Conservation (phyloP, 768 basidiomycete species). For the Lyophyllum atratum region DNA sequence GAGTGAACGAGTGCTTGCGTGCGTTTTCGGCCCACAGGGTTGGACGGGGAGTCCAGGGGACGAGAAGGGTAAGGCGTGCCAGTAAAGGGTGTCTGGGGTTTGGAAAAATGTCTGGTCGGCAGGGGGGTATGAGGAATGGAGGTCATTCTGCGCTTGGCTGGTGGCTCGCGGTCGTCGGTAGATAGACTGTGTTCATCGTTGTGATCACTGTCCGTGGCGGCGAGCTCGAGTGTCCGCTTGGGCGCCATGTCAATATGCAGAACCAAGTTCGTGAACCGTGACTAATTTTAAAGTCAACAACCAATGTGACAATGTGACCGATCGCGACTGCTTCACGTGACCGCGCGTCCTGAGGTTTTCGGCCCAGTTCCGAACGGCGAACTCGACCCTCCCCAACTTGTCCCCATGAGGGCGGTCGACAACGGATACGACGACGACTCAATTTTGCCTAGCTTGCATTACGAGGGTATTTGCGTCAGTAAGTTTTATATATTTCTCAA, state of each 20-base stretch:
- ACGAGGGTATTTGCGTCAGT: no score
- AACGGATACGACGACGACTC: no score
- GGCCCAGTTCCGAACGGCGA: no score
- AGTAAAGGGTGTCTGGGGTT: slow-evolving; percentile 23
- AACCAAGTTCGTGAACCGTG: not conserved
- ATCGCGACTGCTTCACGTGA: slow-evolving; percentile 16
- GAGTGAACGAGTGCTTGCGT: slow-evolving; percentile 38
- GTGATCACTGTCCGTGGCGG: slow-evolving; percentile 2
- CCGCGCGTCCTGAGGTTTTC: no score
- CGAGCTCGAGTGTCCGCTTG: slow-evolving; percentile 19
- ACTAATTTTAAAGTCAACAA: slow-evolving; percentile 11
- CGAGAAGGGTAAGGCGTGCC: slow-evolving; percentile 45
- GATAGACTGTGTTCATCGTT: slow-evolving; percentile 1
- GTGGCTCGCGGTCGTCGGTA: slow-evolving; percentile 11
- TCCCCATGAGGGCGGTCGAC: no score
- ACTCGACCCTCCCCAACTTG: no score
- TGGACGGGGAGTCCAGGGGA: slow-evolving; percentile 70
- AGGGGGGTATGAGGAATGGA: slow-evolving; percentile 25
- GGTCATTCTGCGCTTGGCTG: slow-evolving; percentile 18
- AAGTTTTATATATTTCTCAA: no score
- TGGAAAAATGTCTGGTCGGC: slow-evolving; percentile 23
- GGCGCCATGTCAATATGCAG: slow-evolving; percentile 10
- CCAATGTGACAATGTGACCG: slow-evolving; percentile 18
- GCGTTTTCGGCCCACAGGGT: slow-evolving; percentile 65
- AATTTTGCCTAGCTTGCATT: no score